A percentile compares a stretch with the other conserved stretches of the same genome.
Evolutionary conservation across 1,284 basidiomycete genomes (phyloP).

Genomic region (Neolentinus lepideus): DNA sequence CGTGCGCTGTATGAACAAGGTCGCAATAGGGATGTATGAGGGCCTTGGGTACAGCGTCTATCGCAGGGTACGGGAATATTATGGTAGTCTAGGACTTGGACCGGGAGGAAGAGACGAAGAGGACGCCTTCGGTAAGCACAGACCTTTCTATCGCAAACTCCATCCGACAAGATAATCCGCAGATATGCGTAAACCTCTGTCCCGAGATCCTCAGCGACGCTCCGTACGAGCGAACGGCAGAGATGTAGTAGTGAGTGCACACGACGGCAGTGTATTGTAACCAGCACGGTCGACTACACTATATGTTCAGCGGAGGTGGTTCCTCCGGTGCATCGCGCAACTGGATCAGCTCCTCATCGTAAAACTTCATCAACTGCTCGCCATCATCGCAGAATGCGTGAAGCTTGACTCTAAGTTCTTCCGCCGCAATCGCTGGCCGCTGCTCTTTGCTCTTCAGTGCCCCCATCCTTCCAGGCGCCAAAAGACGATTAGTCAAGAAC

Average conservation of each 20-base stretch:
- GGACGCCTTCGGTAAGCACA: constrained; percentile 76
- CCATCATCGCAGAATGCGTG: constrained; percentile 62
- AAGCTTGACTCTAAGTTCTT: constrained; percentile 54
- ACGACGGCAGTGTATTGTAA: constrained; percentile 48
- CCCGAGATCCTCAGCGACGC: constrained; percentile 53
- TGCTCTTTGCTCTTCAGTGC: constrained; percentile 45
- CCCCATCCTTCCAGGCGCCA: constrained; percentile 59
- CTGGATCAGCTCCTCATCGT: constrained; percentile 60
- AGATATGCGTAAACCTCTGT: constrained; percentile 88
- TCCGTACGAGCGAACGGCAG: constrained; percentile 66
- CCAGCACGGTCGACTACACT: neutral
- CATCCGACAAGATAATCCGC: neutral
- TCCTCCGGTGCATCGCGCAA: constrained; percentile 48
- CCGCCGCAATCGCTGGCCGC: constrained; percentile 42
- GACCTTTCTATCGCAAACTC: constrained; percentile 2
- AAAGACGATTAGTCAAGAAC: constrained; percentile 82
- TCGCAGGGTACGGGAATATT: constrained; percentile 80
- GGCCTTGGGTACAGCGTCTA: constrained; percentile 84
- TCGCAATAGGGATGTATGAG: constrained; percentile 84
- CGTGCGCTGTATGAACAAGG: constrained; percentile 74
- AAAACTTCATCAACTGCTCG: constrained; percentile 52
- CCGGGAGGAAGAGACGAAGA: constrained; percentile 74
- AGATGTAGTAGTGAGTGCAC: constrained; percentile 65
- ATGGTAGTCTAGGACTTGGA: constrained; percentile 66
- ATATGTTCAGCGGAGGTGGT: constrained; percentile 47